Conservation (phyloP, 805 yeast species). For the Kluyveromyces dobzhanskii region DNA sequence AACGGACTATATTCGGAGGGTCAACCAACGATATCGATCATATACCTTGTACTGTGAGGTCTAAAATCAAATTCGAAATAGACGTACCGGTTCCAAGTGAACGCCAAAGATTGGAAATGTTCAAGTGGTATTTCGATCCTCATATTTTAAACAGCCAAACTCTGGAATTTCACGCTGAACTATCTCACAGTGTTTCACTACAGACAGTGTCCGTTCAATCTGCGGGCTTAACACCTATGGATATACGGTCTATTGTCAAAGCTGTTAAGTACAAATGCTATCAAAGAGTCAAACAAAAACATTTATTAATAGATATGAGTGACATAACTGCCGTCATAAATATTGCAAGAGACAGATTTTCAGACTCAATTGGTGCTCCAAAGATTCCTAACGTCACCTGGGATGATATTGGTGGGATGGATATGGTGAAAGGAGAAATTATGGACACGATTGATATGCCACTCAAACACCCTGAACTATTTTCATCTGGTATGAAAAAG, state of each 20-base stretch:
- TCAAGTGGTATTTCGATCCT: conserved; percentile 39
- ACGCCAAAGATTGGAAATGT: conserved; percentile 57
- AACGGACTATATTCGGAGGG: conserved; percentile 46
- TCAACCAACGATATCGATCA: conserved; percentile 63
- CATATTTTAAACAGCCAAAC: conserved; percentile 18
- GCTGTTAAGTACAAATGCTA: conserved; percentile 53
- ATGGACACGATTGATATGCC: conserved; percentile 96
- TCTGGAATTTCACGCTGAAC: not conserved
- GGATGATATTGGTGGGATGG: conserved; percentile 97
- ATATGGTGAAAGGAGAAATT: conserved; percentile 82
- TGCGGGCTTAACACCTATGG: conserved; percentile 88
- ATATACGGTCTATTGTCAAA: conserved; percentile 60
- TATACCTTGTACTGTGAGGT: conserved; percentile 56
- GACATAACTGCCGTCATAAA: conserved; percentile 55
- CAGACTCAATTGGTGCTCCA: conserved; percentile 96
- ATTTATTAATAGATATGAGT: conserved; percentile 41
- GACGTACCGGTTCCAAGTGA: conserved; percentile 73
- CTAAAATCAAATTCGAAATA: conserved; percentile 68
- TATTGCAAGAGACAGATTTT: conserved; percentile 76
- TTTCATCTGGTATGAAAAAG: conserved; percentile 82
- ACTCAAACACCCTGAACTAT: conserved; percentile 82
- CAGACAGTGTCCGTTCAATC: conserved; percentile 67
- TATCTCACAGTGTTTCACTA: conserved; percentile 34
- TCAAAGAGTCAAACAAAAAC: conserved; percentile 32
- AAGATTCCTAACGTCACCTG: conserved; percentile 89